A percentile compares a stretch with the other conserved stretches of the same genome.
phyloP scores from a whole-genome alignment of 2,329 filamentous ascomycete species.

The Fusarium domesticum region DNA sequence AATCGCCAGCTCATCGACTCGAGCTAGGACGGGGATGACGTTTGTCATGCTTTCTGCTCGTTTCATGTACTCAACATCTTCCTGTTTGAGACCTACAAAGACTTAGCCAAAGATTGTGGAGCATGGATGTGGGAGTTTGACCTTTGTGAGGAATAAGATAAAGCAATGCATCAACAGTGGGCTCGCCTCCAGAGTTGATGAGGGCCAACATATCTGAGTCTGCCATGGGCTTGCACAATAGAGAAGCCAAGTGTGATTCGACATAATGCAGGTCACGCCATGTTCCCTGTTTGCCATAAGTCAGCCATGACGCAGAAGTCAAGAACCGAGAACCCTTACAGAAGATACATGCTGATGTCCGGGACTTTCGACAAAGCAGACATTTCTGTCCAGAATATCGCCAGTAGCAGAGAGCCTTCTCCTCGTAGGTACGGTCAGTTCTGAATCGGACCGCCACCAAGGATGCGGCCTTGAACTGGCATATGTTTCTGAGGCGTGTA shows the following conservation, averaged over 20 bases:
- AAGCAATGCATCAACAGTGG: slow-evolving; percentile 79
- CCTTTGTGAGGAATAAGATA: slow-evolving; percentile 71
- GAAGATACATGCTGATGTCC: slow-evolving; percentile 56
- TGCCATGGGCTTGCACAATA: slow-evolving; percentile 52
- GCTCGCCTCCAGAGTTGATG: slow-evolving; percentile 76
- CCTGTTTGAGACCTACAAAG: slow-evolving; percentile 30
- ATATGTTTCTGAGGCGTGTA: slow-evolving; percentile 62
- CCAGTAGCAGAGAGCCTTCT: slow-evolving; percentile 66
- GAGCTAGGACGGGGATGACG: slow-evolving; percentile 77
- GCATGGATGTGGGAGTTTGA: slow-evolving; percentile 35
- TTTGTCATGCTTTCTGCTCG: slow-evolving; percentile 73
- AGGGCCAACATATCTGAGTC: slow-evolving; percentile 74
- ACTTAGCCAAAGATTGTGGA: slow-evolving; percentile 5
- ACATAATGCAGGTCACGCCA: slow-evolving; percentile 67
- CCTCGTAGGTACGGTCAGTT: slow-evolving; percentile 55
- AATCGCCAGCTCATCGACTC: slow-evolving; percentile 65
- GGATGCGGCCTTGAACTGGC: slow-evolving; percentile 84
- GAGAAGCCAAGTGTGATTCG: slow-evolving; percentile 44
- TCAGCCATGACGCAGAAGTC: slow-evolving; percentile 9
- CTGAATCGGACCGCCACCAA: slow-evolving; percentile 81
- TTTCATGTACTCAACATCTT: slow-evolving; percentile 69
- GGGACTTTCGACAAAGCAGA: slow-evolving; percentile 89
- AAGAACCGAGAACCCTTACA: slow-evolving; percentile 39
- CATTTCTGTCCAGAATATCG: slow-evolving; percentile 79
- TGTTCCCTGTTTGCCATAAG: slow-evolving; percentile 52